phyloP scores from a whole-genome alignment of 2,329 filamentous ascomycete genomes.

The Tolypocladium pustulatum region DNA sequence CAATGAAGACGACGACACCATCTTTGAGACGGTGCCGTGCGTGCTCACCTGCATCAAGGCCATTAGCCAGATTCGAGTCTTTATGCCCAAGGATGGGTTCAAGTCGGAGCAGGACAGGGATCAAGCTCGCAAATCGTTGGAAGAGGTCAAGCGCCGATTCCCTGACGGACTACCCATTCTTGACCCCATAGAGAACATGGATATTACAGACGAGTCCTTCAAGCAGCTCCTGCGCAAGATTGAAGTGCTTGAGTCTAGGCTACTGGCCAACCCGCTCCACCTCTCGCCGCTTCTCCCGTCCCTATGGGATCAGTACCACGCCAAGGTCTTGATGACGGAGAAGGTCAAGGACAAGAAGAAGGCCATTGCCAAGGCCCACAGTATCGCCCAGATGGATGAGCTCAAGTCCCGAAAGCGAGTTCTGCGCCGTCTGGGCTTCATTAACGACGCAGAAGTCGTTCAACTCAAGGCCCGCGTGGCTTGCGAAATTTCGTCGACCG shows the following conservation, averaged over 20 bases:
- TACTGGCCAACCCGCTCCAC: conserved; percentile 84
- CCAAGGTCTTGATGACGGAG: conserved; percentile 64
- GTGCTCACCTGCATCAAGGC: conserved; percentile 76
- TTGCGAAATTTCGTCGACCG: conserved; percentile 88
- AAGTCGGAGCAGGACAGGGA: conserved; percentile 54
- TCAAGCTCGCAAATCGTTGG: conserved; percentile 58
- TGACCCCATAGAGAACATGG: conserved; percentile 95
- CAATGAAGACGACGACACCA: conserved; percentile 16
- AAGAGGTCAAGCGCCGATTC: conserved; percentile 78
- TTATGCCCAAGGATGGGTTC: conserved; percentile 65
- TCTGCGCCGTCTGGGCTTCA: conserved; percentile 84
- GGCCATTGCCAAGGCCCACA: conserved; percentile 73
- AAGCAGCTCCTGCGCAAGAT: conserved; percentile 93
- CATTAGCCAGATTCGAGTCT: conserved; percentile 74
- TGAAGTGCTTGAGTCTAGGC: conserved; percentile 83
- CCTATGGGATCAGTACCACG: conserved; percentile 77
- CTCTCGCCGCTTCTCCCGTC: conserved; percentile 75
- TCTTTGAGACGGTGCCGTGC: conserved; percentile 53
- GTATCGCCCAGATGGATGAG: conserved; percentile 88
- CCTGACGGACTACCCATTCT: conserved; percentile 82
- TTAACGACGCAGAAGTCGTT: conserved; percentile 90
- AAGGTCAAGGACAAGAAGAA: conserved; percentile 86
- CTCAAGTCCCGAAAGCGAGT: conserved; percentile 94
- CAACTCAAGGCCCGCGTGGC: conserved; percentile 95
- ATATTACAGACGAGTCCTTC: conserved; percentile 83